Evolutionary conservation across 2,329 filamentous ascomycete genomes (phyloP), one percentile per base, ranked within the genome.

Genomic region (Penicillium sp.): DNA sequence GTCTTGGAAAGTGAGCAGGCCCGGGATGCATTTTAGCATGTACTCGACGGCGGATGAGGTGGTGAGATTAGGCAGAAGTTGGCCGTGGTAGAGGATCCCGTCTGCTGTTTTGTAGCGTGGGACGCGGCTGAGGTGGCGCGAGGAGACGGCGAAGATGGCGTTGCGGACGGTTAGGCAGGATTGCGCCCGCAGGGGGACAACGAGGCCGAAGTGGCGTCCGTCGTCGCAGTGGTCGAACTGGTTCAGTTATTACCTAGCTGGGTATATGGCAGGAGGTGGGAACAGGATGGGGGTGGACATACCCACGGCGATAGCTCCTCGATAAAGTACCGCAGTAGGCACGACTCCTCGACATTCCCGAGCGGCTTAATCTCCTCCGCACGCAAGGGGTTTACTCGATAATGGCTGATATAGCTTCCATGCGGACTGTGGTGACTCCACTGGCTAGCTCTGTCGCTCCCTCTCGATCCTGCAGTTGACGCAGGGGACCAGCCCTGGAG

Each of bases 231-330:
- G 65, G 35, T 70, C 68, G 53, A 70, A 70, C 68, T 70, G 30
- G 8, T 0, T 6, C 4, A 41, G 35, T 41, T 5, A 41, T 15
- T 41, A 26, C 26, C 26, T 26, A 26, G 21, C 21, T 21, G 2
- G 21, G 21, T 21, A 21, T 2, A 21, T 21, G 21, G 21, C 21
- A 21, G 21, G 21, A 21, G 21, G 21, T 21, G 21, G 21, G 21
- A 21, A 21, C 7, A n/a, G 3, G 13, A 7, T 13, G n/a, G 23
- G 38, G 1, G 3, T 23, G 15, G 21, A 15, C 65, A 21, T 64
- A 71, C 68, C 69, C 66, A 70, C 13, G 69, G 69, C 9, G 67
- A 71, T 17, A 71, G 46, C n/a, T 71, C 70, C 21, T 71, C 70
- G 23, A 70, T 71, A 7, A 70, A 71, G 17, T 55, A 46, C 1